Base-by-base conservation (phyloP, 495 filamentous ascomycete species). In the Tuber indicum region DNA sequence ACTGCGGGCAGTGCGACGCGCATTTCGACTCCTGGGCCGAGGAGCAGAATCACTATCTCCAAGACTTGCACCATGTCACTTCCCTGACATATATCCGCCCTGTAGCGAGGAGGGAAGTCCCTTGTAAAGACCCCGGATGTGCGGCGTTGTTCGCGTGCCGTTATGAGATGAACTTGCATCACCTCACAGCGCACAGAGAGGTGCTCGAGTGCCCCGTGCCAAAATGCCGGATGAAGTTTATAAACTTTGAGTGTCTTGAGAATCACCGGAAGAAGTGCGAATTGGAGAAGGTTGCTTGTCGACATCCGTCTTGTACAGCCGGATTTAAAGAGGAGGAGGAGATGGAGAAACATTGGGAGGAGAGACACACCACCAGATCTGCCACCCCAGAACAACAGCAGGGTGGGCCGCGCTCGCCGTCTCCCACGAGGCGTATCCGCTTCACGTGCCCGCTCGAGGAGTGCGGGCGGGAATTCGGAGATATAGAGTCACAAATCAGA, bases 141-240 rank as follows among this genome's bases (percentile, higher is more conserved):
- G 62, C 46, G 75, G 78, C 32, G 43, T 26, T 52, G 17, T 80
- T 80, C 41, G 78, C 73, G n/a, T 71, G 70, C 46, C 42, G 74
- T 1, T 77, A 80, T 36, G 73, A 80, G 78, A 80, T 80, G 78
- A 36, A 79, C 21, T 43, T 23, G 6, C 77, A 79, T 32, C 69
- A 80, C 36, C 21, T 72, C 32, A 76, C 75, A 3, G n/a, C 73
- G 14, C 78, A 80, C 47, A 71, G 74, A n/a, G 52, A 74, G 74
- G 62, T 73, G 21, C 45, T 80, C 52, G 66, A 72, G 9, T 80
- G 78, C 71, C 78, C 70, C 23, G 39, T 76, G 43, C 45, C 70
- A 26, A 41, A 69, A 46, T 80, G 78, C 43, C 45, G 42, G 19
- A 74, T 76, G 71, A 74, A 39, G 39, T 80, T 80, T 44, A 45